Evolutionary conservation across 73 alveolate species (phyloP), one percentile per base, ranked within the genome.

Genomic region (Symbiodinium pilosum): DNA sequence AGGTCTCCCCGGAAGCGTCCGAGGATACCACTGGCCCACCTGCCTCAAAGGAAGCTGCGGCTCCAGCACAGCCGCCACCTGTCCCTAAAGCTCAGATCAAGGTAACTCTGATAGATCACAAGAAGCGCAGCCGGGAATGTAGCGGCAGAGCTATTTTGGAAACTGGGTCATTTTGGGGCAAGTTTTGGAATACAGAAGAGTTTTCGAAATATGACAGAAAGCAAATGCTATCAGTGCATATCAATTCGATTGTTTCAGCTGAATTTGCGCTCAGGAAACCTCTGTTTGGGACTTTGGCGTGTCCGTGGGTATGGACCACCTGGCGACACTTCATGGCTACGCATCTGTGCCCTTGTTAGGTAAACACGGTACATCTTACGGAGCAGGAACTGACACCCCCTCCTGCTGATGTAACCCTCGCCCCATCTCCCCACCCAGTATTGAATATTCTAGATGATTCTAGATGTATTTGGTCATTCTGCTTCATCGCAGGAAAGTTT

Each of bases 281-380:
- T 39, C 39, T 34, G 97, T 91, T 41, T 91, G 97, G 97, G 18
- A 69, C 34, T 91, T 91, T 38, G 97, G 97, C 14, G 88, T 42
- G 41, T 68, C 77, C n/a, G 87, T 40, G 38, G 97, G 97, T 14
- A 43, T 91, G 81, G 51, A 42, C 36, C 77, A 41, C 39, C 14
- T 91, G 52, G 26, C 42, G 77, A 91, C 97, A 34, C 39, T 42
- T 47, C 40, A 40, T 43, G 97, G 97, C 41, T 91, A 68, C 77
- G 81, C n/a, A n/a, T n/a, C n/a, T n/a, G n/a, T n/a, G n/a, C n/a
- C n/a, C n/a, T n/a, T n/a, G n/a, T n/a, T n/a, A n/a, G n/a, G n/a
- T n/a, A n/a, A n/a, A n/a, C n/a, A n/a, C n/a, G n/a, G n/a, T n/a
- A n/a, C n/a, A n/a, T n/a, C n/a, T n/a, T n/a, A n/a, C n/a, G n/a